Percentiles rank a stretch among this genome's conserved stretches.
These are phyloP conservation scores for Alternaria brassicae DNA, from an alignment of 2,329 filamentous ascomycete species.

Conservation along the genomic window DNA sequence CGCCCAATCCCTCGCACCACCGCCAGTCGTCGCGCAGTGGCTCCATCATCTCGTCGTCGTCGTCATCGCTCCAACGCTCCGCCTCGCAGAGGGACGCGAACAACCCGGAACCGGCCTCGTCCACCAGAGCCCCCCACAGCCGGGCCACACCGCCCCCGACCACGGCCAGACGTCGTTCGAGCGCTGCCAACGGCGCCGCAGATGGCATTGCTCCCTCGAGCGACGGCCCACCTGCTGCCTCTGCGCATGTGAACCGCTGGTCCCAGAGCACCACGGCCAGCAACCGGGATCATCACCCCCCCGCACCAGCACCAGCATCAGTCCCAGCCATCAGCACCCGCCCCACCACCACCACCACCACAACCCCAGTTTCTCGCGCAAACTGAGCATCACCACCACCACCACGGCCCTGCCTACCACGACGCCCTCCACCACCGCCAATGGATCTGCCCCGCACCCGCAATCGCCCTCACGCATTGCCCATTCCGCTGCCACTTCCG, in stretches of 20 bases:
- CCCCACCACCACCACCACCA: constrained; percentile 41
- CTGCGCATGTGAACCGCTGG: constrained; percentile 64
- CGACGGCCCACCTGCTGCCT: constrained; percentile 55
- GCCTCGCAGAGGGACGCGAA: constrained; percentile 46
- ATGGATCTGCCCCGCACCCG: constrained; percentile 47
- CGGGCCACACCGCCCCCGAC: constrained; percentile 38
- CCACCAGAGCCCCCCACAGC: constrained; percentile 28
- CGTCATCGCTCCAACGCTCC: constrained; percentile 53
- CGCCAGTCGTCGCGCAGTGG: constrained; percentile 51
- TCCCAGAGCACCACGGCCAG: constrained; percentile 64
- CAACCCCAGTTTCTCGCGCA: constrained; percentile 45
- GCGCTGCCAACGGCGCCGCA: constrained; percentile 49
- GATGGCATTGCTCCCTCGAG: constrained; percentile 49
- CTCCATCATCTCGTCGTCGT: constrained; percentile 56
- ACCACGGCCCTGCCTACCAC: constrained; percentile 37
- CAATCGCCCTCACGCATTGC: constrained; percentile 40
- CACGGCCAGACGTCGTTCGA: constrained; percentile 48
- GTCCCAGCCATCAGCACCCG: constrained; percentile 48
- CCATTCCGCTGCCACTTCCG: constrained; percentile 29
- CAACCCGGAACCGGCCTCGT: constrained; percentile 16
- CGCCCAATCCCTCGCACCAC: constrained; percentile 18
- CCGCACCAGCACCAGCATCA: too few relatives aligned
- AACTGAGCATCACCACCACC: constrained; percentile 49
- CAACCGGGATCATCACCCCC: constrained; percentile 51
- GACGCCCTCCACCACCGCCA: constrained; percentile 22